Evolutionary conservation across 805 yeast genomes (phyloP).

Genomic region (Ogataea paradorogensis): DNA sequence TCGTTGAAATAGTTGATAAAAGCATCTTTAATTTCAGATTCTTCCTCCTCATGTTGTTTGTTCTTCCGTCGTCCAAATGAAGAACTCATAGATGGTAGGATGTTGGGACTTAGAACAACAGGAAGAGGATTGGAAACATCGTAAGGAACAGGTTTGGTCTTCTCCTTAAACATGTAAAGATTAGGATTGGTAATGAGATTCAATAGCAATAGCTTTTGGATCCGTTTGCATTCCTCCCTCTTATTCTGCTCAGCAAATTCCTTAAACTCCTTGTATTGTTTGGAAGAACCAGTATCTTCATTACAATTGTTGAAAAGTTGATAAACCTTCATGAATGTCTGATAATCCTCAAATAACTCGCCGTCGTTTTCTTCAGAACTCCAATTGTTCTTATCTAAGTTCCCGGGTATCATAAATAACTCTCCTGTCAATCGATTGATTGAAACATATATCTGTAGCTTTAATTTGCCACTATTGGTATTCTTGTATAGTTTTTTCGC

Average conservation of each 20-base stretch:
- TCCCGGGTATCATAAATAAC: conserved; percentile 32
- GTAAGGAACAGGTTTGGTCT: conserved; percentile 8
- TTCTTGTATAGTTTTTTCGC: conserved; percentile 30
- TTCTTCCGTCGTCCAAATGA: conserved; percentile 14
- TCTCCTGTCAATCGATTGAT: conserved; percentile 36
- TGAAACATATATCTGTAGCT: conserved; percentile 26
- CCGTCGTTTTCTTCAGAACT: conserved; percentile 35
- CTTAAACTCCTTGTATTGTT: conserved; percentile 11
- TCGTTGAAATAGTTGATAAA: conserved; percentile 25
- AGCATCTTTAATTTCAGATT: conserved; percentile 18
- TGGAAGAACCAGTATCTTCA: not conserved
- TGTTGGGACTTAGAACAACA: conserved; percentile 8
- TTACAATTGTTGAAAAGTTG: conserved; percentile 17
- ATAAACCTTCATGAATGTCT: conserved; percentile 25
- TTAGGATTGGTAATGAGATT: conserved; percentile 28
- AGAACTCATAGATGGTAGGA: conserved; percentile 8
- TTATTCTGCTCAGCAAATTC: conserved; percentile 14
- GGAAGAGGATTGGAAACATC: conserved; percentile 15
- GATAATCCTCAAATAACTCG: conserved; percentile 30
- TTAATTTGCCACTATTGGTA: conserved; percentile 17
- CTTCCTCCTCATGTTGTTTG: conserved; percentile 14
- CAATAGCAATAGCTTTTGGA: conserved; percentile 27
- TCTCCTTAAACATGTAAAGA: conserved; percentile 10
- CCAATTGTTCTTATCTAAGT: conserved; percentile 34
- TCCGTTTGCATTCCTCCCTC: conserved; percentile 11